Conservation (phyloP, 345 rosid species). For the Cochlearia excelsa region DNA sequence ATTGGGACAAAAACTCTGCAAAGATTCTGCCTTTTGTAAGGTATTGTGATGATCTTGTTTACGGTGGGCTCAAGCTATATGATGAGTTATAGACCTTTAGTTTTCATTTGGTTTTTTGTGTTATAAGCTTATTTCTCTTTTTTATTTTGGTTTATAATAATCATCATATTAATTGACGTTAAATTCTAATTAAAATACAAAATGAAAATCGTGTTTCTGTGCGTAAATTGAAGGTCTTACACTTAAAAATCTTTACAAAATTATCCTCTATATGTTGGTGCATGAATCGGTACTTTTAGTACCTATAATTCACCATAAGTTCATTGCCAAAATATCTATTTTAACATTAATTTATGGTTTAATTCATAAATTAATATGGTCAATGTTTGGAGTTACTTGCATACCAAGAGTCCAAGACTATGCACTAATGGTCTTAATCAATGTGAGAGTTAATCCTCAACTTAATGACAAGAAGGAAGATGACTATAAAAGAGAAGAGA, state of each 20-base stretch:
- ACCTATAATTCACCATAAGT: no score
- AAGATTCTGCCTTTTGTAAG: slow-evolving; percentile 34
- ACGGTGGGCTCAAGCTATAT: slow-evolving; percentile 39
- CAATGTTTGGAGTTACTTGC: no score
- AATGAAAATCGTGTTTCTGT: neutral
- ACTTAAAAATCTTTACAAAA: slow-evolving; percentile 1
- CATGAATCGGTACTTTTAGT: no score
- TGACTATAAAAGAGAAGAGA: no score
- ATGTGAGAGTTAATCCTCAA: no score
- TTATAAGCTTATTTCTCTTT: neutral
- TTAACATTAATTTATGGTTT: no score
- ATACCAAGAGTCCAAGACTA: no score
- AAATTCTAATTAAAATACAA: neutral
- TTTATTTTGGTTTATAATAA: neutral
- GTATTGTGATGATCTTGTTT: slow-evolving; percentile 39
- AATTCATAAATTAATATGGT: no score
- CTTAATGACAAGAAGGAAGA: no score
- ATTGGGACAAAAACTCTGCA: slow-evolving; percentile 26
- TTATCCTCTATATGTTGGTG: no score
- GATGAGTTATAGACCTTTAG: slow-evolving; percentile 21
- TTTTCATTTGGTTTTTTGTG: neutral
- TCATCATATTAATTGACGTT: slow-evolving; percentile 5
- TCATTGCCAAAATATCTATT: no score
- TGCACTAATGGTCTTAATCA: no score
- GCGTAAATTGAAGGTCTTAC: neutral